A percentile compares a stretch with the other conserved stretches of the same genome.
Evolutionary conservation across 345 rosid species (phyloP).

Genomic region (Pseudoturritis turrita): DNA sequence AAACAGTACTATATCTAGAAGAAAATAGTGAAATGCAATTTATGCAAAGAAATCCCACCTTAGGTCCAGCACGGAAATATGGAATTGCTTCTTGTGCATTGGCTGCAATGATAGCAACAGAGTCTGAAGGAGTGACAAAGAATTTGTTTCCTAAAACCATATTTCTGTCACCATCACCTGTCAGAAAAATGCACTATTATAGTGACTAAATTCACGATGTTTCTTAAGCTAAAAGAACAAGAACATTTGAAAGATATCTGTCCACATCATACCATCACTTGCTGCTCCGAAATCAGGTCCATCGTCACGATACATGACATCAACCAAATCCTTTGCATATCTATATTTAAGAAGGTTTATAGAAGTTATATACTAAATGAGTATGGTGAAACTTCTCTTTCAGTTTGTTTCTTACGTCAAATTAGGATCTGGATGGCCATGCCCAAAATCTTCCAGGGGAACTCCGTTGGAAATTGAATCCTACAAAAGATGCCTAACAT

Average conservation of each 20-base stretch:
- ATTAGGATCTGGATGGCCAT: constrained; percentile 98
- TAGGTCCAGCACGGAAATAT: constrained; percentile 63
- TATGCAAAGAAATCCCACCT: constrained; percentile 41
- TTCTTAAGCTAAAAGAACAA: background rate
- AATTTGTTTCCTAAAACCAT: constrained; percentile 71
- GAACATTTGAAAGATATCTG: background rate
- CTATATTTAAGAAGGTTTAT: constrained; percentile 37
- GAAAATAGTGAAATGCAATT: background rate
- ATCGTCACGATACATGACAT: constrained; percentile 65
- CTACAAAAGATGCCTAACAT: constrained; percentile 40
- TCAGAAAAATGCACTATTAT: background rate
- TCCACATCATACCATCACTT: constrained; percentile 70
- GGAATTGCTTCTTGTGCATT: constrained; percentile 72
- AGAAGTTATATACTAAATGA: constrained; percentile 10
- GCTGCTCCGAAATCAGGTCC: constrained; percentile 97
- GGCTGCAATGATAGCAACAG: constrained; percentile 81
- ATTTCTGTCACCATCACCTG: constrained; percentile 88
- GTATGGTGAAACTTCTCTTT: background rate
- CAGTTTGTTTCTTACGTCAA: constrained; percentile 61
- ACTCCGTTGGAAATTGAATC: constrained; percentile 82
- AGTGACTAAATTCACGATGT: background rate
- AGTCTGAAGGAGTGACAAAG: constrained; percentile 80
- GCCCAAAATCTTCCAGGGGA: constrained; percentile 93
- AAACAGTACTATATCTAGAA: background rate
- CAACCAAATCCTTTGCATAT: constrained; percentile 89